Base-by-base conservation (phyloP, 2,329 filamentous ascomycete genomes). In the Cytospora piceae region DNA sequence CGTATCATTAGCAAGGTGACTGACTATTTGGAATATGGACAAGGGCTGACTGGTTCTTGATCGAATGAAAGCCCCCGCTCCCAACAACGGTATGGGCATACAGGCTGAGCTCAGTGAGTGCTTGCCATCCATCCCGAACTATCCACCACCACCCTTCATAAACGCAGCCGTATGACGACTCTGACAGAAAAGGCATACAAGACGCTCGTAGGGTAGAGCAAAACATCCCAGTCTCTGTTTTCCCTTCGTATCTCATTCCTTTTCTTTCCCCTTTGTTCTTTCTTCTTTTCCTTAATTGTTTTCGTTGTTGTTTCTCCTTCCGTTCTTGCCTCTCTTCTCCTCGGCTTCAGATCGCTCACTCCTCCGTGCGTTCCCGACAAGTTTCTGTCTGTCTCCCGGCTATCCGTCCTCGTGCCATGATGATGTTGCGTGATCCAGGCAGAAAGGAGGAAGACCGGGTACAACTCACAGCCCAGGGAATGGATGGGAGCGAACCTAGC, bases 251-350 rank as follows among this genome's bases (percentile, higher is more conserved):
- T 29, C 27, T 5, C 27, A 29, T 29, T 5, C 15, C 14, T 20
- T 34, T 3, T n/a, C 8, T 8, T 24, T 71, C 68, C 2, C 72
- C 72, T 60, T 59, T 64, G 58, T 61, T 60, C 67, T 61, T 58
- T 49, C n/a, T 14, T 24, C 14, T 42, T 20, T n/a, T 6, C 58
- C n/a, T 46, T 61, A n/a, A n/a, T 51, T 29, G 27, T 29, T 29
- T 27, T 51, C 14, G 12, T 14, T 37, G 9, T 17, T 12, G 24
- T 8, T 20, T 61, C 15, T 46, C 17, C 27, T 29, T 29, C 5
- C 17, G 9, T 4, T 20, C 52, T 14, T 34, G 12, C 8, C 32
- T 14, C 1, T 39, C 39, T n/a, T 42, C 42, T 49, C n/a, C 2
- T 6, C 42, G 3, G 14, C 17, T 11, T n/a, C 42, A 49, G 4